These are phyloP conservation scores for Epichloe sibirici DNA, from an alignment of 2,329 filamentous ascomycete species.

Conservation along the genomic window DNA sequence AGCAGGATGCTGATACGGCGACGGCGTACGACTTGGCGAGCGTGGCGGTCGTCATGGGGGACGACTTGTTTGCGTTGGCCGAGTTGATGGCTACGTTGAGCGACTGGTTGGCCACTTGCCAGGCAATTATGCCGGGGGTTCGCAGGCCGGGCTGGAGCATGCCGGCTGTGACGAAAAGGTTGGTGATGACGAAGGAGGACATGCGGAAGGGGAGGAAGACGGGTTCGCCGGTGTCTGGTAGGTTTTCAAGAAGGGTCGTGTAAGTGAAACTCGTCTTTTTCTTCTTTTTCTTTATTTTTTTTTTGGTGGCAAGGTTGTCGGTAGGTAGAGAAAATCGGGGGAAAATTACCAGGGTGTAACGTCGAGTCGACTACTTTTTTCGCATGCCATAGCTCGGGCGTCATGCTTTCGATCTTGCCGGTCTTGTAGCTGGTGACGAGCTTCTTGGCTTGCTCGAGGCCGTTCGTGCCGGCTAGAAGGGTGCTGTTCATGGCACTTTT, in stretches of 20 bases:
- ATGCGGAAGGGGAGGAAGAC: slow-evolving; percentile 94
- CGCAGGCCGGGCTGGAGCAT: slow-evolving; percentile 88
- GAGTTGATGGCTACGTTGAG: slow-evolving; percentile 97
- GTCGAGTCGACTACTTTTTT: slow-evolving; percentile 98
- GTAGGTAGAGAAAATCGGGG: neutral
- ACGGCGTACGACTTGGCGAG: slow-evolving; percentile 84
- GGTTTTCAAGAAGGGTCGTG: neutral
- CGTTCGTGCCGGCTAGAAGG: slow-evolving; percentile 63
- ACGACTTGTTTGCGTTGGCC: slow-evolving; percentile 96
- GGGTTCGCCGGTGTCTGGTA: slow-evolving; percentile 77
- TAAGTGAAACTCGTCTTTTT: neutral
- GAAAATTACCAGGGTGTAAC: slow-evolving; percentile 66
- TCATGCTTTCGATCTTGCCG: slow-evolving; percentile 69
- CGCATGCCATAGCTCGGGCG: slow-evolving; percentile 79
- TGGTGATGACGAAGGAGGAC: slow-evolving; percentile 89
- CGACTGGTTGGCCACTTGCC: slow-evolving; percentile 95
- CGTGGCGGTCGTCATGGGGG: slow-evolving; percentile 67
- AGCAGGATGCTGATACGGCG: slow-evolving; percentile 86
- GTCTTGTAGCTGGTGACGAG: slow-evolving; percentile 78
- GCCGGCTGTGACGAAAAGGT: slow-evolving; percentile 85
- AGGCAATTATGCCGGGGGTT: slow-evolving; percentile 74
- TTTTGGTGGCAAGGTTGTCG: neutral
- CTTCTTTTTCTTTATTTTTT: too few species aligned
- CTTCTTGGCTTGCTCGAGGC: slow-evolving; percentile 76
- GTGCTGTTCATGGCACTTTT: slow-evolving; percentile 44